Conservation (phyloP, 2,329 filamentous ascomycete genomes). For the Talaromyces pinophilus region DNA sequence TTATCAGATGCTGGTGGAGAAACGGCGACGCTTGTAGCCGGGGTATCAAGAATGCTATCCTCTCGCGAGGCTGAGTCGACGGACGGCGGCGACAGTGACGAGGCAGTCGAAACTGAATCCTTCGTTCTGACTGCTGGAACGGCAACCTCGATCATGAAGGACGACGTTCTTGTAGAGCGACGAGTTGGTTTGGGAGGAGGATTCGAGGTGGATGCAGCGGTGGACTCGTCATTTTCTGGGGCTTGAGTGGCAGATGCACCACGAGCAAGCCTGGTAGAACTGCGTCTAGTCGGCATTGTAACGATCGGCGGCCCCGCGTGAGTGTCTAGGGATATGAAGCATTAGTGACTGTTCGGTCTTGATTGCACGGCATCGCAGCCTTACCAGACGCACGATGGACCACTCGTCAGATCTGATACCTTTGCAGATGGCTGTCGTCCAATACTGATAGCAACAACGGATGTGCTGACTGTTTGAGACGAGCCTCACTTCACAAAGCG, state of each 20-base stretch:
- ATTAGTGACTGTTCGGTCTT: background rate
- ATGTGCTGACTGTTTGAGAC: background rate
- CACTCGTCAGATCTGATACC: slow-evolving; percentile 4
- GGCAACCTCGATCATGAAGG: slow-evolving; percentile 32
- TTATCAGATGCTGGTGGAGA: slow-evolving; percentile 54
- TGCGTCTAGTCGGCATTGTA: slow-evolving; percentile 26
- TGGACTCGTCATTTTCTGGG: slow-evolving; percentile 23
- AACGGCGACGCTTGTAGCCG: slow-evolving; percentile 59
- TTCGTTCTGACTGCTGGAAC: slow-evolving; percentile 34
- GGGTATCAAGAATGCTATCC: slow-evolving; percentile 58
- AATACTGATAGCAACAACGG: slow-evolving; percentile 18
- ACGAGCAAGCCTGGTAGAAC: slow-evolving; percentile 29
- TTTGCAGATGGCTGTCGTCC: slow-evolving; percentile 22
- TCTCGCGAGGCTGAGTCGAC: slow-evolving; percentile 43
- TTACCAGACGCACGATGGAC: background rate
- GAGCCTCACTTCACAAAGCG: background rate
- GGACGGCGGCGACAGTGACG: slow-evolving; percentile 46
- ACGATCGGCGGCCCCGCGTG: background rate
- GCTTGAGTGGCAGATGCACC: slow-evolving; percentile 24
- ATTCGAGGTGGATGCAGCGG: background rate
- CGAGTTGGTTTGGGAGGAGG: slow-evolving; percentile 3
- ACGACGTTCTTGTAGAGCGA: slow-evolving; percentile 15
- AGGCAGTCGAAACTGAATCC: slow-evolving; percentile 27
- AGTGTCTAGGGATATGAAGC: background rate
- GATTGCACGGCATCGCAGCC: background rate